Conservation (phyloP, 352 stramenopile genomes). For the Pythium rishiriense region DNA sequence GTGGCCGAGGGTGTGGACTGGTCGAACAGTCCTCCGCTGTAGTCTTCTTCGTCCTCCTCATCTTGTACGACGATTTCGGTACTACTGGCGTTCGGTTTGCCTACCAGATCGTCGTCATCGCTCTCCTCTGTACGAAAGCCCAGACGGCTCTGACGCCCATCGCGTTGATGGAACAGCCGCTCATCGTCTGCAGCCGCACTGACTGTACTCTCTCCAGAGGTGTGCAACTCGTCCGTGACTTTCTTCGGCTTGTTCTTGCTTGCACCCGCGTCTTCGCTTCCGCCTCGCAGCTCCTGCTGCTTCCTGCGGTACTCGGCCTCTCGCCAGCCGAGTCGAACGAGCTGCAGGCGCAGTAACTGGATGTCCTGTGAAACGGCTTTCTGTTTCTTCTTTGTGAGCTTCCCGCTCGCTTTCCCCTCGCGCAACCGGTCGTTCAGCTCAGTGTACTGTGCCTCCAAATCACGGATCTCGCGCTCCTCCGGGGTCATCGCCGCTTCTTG, state of each 20-base stretch:
- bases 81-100: not conserved
- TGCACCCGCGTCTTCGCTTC: conserved; percentile 1
- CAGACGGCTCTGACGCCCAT: conserved; percentile 21
- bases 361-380: conserved; percentile 39
- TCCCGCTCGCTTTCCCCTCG: conserved; percentile 45
- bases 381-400: conserved; percentile 59
- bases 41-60: conserved; percentile 21
- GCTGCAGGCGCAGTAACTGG: conserved; percentile 21
- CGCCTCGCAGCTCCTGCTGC: conserved; percentile 23
- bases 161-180: conserved; percentile 17
- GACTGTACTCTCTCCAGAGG: not conserved
- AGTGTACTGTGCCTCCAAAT: conserved; percentile 53
- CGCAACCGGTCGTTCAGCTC: conserved; percentile 31
- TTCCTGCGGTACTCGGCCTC: conserved; percentile 36
- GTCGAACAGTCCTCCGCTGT: conserved; percentile 27
- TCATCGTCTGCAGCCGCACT: not conserved
- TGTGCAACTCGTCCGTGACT: not conserved
- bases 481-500: conserved; percentile 37
- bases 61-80: conserved; percentile 4
- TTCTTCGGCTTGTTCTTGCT: conserved; percentile 24
- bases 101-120: not conserved
- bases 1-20: conserved; percentile 26
- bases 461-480: conserved; percentile 39
- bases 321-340: conserved; percentile 29
- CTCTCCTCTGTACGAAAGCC: conserved; percentile 19